A percentile compares a stretch with the other conserved stretches of the same genome.
phyloP scores from a whole-genome alignment of 2,329 filamentous ascomycete species.

The Beauveria brongniartii region DNA sequence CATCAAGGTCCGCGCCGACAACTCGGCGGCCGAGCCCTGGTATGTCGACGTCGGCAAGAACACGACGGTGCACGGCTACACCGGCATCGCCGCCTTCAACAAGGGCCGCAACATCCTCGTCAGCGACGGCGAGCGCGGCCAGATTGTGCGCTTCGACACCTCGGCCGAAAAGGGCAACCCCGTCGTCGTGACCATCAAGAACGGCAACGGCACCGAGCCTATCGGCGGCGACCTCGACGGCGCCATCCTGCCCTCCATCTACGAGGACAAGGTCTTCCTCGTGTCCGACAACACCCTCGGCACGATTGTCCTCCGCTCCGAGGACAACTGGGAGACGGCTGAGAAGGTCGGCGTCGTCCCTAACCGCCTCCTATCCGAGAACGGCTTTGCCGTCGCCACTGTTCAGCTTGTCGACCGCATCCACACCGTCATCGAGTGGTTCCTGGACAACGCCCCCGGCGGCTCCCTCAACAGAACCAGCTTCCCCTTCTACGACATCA shows the following conservation, averaged over 20 bases:
- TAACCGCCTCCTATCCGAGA: conserved; percentile 12
- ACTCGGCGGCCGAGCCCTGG: conserved; percentile 22
- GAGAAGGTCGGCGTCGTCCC: conserved; percentile 27
- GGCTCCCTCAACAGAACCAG: neutral
- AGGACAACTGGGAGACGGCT: conserved; percentile 27
- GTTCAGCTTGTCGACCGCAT: conserved; percentile 12
- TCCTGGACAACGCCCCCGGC: neutral
- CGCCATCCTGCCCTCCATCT: conserved; percentile 25
- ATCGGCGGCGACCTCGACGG: conserved; percentile 18
- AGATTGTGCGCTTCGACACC: conserved; percentile 28
- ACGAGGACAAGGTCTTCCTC: conserved; percentile 26
- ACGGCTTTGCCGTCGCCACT: conserved; percentile 13
- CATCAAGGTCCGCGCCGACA: conserved; percentile 24
- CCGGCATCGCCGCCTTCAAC: neutral
- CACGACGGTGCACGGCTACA: conserved; percentile 10
- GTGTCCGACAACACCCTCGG: conserved; percentile 23
- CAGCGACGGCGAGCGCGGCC: conserved; percentile 22
- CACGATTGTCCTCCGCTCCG: conserved; percentile 27
- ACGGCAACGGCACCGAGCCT: neutral
- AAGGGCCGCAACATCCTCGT: conserved; percentile 22
- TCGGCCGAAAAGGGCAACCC: neutral
- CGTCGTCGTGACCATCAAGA: neutral
- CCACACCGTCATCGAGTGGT: neutral
- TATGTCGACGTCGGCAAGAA: conserved; percentile 21
- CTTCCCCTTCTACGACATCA: neutral